Evolutionary conservation across 768 basidiomycete genomes (phyloP).

Genomic region (Suillus luteus): DNA sequence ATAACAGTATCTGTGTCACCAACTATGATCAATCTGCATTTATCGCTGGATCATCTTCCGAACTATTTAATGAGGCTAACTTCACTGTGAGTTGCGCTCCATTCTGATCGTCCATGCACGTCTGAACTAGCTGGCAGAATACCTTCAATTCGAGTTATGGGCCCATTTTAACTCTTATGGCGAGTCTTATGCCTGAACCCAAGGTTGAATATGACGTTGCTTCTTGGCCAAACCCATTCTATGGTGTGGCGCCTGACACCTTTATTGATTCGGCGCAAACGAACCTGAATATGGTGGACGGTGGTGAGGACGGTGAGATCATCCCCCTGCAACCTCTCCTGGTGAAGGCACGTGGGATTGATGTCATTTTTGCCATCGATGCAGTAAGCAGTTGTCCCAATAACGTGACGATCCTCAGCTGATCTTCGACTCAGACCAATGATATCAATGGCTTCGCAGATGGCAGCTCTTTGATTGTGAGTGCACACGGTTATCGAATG

Average conservation of each 20-base stretch:
- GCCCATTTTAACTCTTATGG: constrained; percentile 19
- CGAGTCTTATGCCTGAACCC: constrained; percentile 26
- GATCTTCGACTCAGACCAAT: constrained; percentile 14
- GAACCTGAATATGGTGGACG: constrained; percentile 40
- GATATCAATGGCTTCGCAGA: constrained; percentile 24
- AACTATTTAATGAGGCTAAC: constrained; percentile 35
- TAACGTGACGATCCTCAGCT: neutral
- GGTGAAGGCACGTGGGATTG: constrained; percentile 45
- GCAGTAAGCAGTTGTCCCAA: constrained; percentile 29
- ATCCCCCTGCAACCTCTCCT: constrained; percentile 54
- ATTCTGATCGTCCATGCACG: neutral
- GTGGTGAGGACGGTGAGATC: constrained; percentile 45
- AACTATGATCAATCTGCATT: constrained; percentile 38
- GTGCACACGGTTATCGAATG: neutral
- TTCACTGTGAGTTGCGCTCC: constrained; percentile 23
- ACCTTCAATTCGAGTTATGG: constrained; percentile 17
- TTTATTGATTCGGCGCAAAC: constrained; percentile 37
- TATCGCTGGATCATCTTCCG: constrained; percentile 44
- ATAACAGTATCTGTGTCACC: constrained; percentile 33
- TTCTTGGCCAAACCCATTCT: constrained; percentile 41
- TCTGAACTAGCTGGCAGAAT: constrained; percentile 14
- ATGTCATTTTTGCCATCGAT: constrained; percentile 55
- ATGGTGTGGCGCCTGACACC: constrained; percentile 34
- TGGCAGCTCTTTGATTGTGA: constrained; percentile 31
- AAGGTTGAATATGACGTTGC: constrained; percentile 33